These are phyloP conservation scores for Crithidia expoeki DNA, from an alignment of 208 protist genomes.

Conservation along the genomic window DNA sequence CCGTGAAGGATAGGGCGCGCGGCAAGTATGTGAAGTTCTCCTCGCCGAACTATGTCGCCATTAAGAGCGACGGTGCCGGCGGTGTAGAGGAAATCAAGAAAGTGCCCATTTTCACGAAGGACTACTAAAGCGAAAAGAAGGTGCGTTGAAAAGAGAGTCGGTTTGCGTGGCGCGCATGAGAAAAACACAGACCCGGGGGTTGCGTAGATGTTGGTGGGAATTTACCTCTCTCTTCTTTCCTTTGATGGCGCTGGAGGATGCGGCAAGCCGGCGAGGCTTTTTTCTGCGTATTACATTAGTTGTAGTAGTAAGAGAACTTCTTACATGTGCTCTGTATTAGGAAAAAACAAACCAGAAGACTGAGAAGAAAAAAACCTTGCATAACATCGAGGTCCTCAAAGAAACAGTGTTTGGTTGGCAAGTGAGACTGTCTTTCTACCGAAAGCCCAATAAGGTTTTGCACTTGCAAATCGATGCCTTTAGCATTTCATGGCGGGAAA, in stretches of 20 bases:
- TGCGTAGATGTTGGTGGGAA: too few species aligned
- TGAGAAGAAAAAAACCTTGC: conserved; percentile 8
- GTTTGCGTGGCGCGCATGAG: not conserved
- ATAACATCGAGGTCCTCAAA: too few species aligned
- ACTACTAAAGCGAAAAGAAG: conserved; percentile 65
- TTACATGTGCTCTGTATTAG: conserved; percentile 18
- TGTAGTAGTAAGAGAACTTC: conserved; percentile 21
- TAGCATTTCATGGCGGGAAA: too few species aligned
- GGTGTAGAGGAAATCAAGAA: conserved; percentile 69
- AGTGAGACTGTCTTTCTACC: too few species aligned
- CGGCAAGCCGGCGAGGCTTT: not conserved
- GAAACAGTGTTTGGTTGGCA: too few species aligned
- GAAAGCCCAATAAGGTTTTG: too few species aligned
- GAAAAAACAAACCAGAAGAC: conserved; percentile 2
- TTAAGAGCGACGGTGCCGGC: conserved; percentile 68
- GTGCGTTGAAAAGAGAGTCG: not conserved
- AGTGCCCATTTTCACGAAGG: conserved; percentile 67
- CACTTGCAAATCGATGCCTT: too few species aligned
- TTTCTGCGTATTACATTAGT: conserved; percentile 16
- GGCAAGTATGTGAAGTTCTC: conserved; percentile 80
- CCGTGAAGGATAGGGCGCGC: conserved; percentile 61
- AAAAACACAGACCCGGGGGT: too few species aligned
- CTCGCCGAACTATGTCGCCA: conserved; percentile 65
- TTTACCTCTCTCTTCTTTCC: too few species aligned
- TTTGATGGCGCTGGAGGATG: not conserved